phyloP scores from a whole-genome alignment of 2,329 filamentous ascomycete species.

The Monosporascus sp. region DNA sequence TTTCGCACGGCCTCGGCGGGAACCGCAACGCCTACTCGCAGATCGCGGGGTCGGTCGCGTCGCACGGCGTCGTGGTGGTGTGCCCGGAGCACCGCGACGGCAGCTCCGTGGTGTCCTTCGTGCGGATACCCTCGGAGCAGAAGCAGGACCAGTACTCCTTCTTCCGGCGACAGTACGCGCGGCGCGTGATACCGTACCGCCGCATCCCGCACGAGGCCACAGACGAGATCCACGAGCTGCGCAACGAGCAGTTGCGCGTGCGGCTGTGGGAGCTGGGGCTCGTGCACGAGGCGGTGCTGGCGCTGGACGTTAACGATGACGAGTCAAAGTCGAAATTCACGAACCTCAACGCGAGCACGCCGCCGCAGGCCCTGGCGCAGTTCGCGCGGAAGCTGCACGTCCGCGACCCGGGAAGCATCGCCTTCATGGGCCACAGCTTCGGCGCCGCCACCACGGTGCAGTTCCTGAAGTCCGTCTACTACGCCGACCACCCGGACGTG shows the following conservation, averaged over 20 bases:
- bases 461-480: constrained; percentile 74
- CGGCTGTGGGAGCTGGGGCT: constrained; percentile 75
- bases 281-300: constrained; percentile 61
- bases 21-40: constrained; percentile 83
- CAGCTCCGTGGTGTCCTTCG: constrained; percentile 67
- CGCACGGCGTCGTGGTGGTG: constrained; percentile 74
- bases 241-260: constrained; percentile 69
- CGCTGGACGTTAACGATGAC: constrained; percentile 50
- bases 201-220: constrained; percentile 58
- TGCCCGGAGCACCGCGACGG: constrained; percentile 82
- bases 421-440: constrained; percentile 77
- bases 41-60: constrained; percentile 70
- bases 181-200: constrained; percentile 40
- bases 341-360: constrained; percentile 48
- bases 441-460: constrained; percentile 71
- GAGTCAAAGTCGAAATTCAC: constrained; percentile 25
- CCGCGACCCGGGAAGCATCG: constrained; percentile 64
- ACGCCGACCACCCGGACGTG: constrained; percentile 46
- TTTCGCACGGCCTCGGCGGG: constrained; percentile 81
- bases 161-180: constrained; percentile 20
- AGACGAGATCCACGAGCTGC: constrained; percentile 58
- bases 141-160: constrained; percentile 34
- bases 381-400: constrained; percentile 62
- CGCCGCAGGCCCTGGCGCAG: constrained; percentile 51
- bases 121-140: constrained; percentile 55